These are phyloP conservation scores for Xylariaceae sp. DNA, from an alignment of 2,329 filamentous ascomycete species.

Conservation along the genomic window DNA sequence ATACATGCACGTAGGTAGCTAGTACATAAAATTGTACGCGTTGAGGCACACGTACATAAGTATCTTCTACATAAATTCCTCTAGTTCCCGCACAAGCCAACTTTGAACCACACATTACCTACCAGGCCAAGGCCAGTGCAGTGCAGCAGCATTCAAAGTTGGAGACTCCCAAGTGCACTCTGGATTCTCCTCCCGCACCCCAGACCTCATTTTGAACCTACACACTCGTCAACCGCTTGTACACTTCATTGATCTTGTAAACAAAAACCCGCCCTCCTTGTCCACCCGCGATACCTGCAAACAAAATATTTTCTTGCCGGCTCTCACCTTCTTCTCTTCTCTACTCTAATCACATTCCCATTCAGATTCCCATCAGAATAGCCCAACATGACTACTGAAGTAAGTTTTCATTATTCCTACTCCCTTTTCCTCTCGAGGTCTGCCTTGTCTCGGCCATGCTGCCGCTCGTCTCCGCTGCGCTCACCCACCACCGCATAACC, in stretches of 20 bases:
- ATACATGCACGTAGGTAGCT: too few species aligned
- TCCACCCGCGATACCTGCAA: constrained; percentile 22
- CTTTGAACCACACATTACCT: too few species aligned
- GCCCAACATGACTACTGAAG: constrained; percentile 38
- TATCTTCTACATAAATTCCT: constrained; percentile 12
- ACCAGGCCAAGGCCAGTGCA: constrained; percentile 9
- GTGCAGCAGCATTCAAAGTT: constrained; percentile 17
- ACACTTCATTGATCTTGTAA: constrained; percentile 32
- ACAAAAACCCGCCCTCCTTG: constrained; percentile 28
- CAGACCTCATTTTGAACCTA: constrained; percentile 38
- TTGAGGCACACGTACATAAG: neutral
- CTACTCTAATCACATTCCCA: constrained; percentile 6
- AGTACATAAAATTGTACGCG: too few species aligned
- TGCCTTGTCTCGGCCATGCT: constrained; percentile 25
- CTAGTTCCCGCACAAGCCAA: constrained; percentile 23
- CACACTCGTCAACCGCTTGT: constrained; percentile 21
- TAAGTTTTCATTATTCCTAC: constrained; percentile 29
- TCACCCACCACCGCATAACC: constrained; percentile 28
- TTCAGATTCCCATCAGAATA: constrained; percentile 20
- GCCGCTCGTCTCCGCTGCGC: constrained; percentile 20
- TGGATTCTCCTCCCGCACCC: constrained; percentile 32
- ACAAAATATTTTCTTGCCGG: constrained; percentile 15
- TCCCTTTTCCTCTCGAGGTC: constrained; percentile 16
- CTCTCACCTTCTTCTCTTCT: constrained; percentile 6
- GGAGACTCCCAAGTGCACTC: constrained; percentile 21